Evolutionary conservation across 345 rosid species (phyloP), one percentile per base, ranked within the genome.

Genomic region (Hevea brasiliensis): DNA sequence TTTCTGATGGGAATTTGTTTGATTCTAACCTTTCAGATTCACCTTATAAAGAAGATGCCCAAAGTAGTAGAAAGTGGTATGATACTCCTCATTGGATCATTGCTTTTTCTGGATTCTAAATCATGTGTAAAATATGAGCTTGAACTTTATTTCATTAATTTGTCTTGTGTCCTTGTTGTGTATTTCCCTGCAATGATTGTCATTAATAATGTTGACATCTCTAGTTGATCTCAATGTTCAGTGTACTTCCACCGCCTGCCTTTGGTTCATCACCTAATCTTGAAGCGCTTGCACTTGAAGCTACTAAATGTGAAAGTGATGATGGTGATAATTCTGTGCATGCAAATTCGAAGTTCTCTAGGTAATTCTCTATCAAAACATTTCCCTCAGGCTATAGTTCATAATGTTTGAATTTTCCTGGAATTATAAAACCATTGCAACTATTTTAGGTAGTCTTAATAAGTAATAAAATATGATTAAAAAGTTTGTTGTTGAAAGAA

Each of bases 181-280:
- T 65, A 27, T 27, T 56, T 60, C n/a, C 44, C 29, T 54, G 15
- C 51, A 67, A 51, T 32, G 27, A n/a, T 24, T 68, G 50, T 57
- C 63, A 55, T 55, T 72, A 40, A 67, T 50, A 55, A 71, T 74
- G 68, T 70, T 82, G 74, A 74, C 65, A 71, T 9, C 32, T 17
- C 37, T 20, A 62, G 26, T 69, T 79, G 67, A 69, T 86, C 83
- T 75, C 71, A 74, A 74, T 81, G 80, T 32, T 67, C 93, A 94
- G 97, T 89, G 74, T 87, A 71, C 98, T 87, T 83, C 98, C 98
- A n/a, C 97, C 98, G 1, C 98, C 98, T 72, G 92, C 98, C 32
- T 94, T 94, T 79, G 97, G 98, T 65, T 94, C 98, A 60, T 94
- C 98, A 2, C 97, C 93, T 57, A 92, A 92, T 85, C 98, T 92